Percentiles rank a stretch among this genome's conserved stretches.
phyloP scores from a whole-genome alignment of 306 rosid species.

The Geum urbanum region DNA sequence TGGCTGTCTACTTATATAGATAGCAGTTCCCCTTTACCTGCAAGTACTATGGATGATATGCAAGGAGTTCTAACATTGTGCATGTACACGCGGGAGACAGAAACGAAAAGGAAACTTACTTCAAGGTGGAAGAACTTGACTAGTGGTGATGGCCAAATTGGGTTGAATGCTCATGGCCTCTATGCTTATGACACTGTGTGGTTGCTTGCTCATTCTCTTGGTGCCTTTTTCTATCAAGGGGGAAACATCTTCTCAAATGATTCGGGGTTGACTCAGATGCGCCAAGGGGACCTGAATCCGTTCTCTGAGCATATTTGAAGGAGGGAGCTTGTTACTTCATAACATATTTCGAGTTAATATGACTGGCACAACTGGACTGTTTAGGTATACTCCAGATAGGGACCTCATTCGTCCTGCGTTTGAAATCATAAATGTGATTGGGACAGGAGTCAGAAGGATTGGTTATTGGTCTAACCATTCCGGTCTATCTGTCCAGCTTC shows the following conservation, averaged over 20 bases:
- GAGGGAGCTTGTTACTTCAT: constrained; percentile 47
- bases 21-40: constrained; percentile 39
- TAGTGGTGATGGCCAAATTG: constrained; percentile 35
- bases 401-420: constrained; percentile 64
- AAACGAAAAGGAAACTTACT: constrained; percentile 55
- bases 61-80: constrained; percentile 81
- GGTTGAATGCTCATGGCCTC: constrained; percentile 49
- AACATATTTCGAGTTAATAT: constrained; percentile 57
- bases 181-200: constrained; percentile 87
- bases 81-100: constrained; percentile 60
- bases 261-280: constrained; percentile 38
- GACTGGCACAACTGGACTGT: constrained; percentile 67
- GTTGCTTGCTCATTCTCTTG: constrained; percentile 76
- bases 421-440: constrained; percentile 77
- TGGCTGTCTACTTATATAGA: constrained; percentile 69
- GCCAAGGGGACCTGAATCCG: constrained; percentile 47
- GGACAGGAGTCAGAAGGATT: constrained; percentile 55
- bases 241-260: constrained; percentile 59
- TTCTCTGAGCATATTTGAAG: constrained; percentile 64
- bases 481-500: constrained; percentile 58
- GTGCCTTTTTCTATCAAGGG: constrained; percentile 71
- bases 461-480: constrained; percentile 96
- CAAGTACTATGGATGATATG: constrained; percentile 42
- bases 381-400: constrained; percentile 51
- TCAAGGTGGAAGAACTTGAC: constrained; percentile 80